Percentiles rank a stretch among this genome's conserved stretches.
These are phyloP conservation scores for Penicillium sp. DNA, from an alignment of 2,329 filamentous ascomycete species.

Conservation along the genomic window DNA sequence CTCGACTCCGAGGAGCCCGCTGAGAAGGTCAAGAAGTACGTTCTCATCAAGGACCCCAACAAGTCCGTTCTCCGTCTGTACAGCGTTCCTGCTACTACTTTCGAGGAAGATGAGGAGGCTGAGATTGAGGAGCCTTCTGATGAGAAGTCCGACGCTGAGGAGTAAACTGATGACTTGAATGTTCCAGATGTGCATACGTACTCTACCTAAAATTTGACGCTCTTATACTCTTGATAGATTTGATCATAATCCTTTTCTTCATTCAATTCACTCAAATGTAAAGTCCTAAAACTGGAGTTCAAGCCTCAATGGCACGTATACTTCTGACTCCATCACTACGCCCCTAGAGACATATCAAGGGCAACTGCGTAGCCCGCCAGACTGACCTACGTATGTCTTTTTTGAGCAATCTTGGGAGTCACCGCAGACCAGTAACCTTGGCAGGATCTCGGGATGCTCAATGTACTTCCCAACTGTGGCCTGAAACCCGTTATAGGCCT, in stretches of 20 bases:
- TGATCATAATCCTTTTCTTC: conserved; percentile 3
- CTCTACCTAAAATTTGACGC: conserved; percentile 13
- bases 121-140: conserved; percentile 56
- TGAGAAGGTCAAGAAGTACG: conserved; percentile 49
- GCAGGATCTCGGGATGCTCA: too few relatives aligned
- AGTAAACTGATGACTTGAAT: conserved; percentile 27
- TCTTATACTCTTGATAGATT: conserved; percentile 8
- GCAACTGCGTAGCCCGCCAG: too few relatives aligned
- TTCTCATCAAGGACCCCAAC: conserved; percentile 84
- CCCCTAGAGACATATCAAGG: too few relatives aligned
- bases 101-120: conserved; percentile 82
- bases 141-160: conserved; percentile 55
- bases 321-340: too few relatives aligned
- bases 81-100: conserved; percentile 81
- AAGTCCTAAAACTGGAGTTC: too few relatives aligned
- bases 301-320: too few relatives aligned
- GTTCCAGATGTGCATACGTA: conserved; percentile 21
- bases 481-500: too few relatives aligned
- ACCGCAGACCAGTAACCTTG: too few relatives aligned
- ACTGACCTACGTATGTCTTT: too few relatives aligned
- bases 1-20: conserved; percentile 45
- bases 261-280: not conserved
- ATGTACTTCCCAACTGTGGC: too few relatives aligned
- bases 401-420: too few relatives aligned
- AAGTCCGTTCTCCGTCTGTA: conserved; percentile 93